These are phyloP conservation scores for Penicillium vulpinum DNA, from an alignment of 2,329 filamentous ascomycete species.

Conservation along the genomic window DNA sequence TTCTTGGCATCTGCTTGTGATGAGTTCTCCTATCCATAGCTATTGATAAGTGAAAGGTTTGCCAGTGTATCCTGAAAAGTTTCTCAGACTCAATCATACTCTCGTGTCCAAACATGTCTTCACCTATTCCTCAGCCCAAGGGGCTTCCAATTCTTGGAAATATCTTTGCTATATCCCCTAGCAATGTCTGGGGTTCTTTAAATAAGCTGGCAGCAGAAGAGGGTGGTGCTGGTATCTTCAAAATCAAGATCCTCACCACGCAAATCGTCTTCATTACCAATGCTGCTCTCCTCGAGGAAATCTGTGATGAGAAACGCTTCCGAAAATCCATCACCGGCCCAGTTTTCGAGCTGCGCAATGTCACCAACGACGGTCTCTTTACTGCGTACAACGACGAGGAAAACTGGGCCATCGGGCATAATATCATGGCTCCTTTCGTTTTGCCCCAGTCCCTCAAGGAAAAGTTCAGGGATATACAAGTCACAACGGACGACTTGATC, in stretches of 20 bases:
- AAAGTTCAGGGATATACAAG: conserved; percentile 52
- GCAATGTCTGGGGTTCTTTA: conserved; percentile 53
- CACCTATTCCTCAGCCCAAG: conserved; percentile 53
- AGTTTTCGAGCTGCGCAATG: conserved; percentile 59
- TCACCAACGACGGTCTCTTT: conserved; percentile 66
- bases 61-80: neutral
- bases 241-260: conserved; percentile 51
- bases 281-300: conserved; percentile 61
- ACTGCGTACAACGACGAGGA: conserved; percentile 52
- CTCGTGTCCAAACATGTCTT: conserved; percentile 36
- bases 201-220: conserved; percentile 51
- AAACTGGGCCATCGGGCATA: conserved; percentile 66
- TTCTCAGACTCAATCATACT: neutral
- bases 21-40: neutral
- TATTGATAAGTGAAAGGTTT: neutral
- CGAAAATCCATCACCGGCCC: conserved; percentile 52
- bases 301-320: conserved; percentile 68
- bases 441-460: conserved; percentile 41
- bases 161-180: conserved; percentile 51
- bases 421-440: conserved; percentile 50
- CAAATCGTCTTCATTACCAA: conserved; percentile 55
- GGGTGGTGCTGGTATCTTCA: conserved; percentile 60
- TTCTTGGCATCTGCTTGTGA: neutral
- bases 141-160: conserved; percentile 56
- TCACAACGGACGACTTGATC: conserved; percentile 52